Base-by-base conservation (phyloP, 2,329 filamentous ascomycete species). In the Penicillium sp. region DNA sequence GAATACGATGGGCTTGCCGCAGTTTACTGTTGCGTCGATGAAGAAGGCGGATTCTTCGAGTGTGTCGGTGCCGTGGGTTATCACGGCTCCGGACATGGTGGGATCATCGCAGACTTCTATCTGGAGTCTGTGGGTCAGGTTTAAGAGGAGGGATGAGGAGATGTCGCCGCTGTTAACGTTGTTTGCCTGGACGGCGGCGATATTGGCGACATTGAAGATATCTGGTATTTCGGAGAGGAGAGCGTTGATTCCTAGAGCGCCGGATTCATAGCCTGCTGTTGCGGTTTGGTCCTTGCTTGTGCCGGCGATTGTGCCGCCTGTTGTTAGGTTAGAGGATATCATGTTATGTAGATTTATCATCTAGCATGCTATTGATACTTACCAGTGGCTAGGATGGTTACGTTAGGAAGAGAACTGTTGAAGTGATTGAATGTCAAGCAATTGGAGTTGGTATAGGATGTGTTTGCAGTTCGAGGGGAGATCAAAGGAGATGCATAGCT, bases 51-150 rank as follows among this genome's bases (percentile, higher is more conserved):
- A 81, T 68, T 87, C 84, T 63, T 87, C 84, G 1, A 88, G 75
- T 0, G 83, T 86, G 63, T 88, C 85, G 9, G 85, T 88, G 45
- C 85, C 85, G 62, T 88, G 85, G 0, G 85, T 87, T 50, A 88
- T 73, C 28, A 57, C 55, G 9, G 55, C 55, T 19, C 55, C 50
- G 28, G 50, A 48, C 28, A 57, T 57, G 7, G 55, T 57, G 14
- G 55, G 44, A 26, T 57, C 50, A 17, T 57, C 50, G 22, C 55
- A 57, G 33, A 57, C 50, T 35, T 26, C 37, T 28, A 33, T 50
- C 28, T 53, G 50, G 17, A 67, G 53, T 16, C 51, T 58, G 38
- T 64, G 59, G 22, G 62, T 59, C 33, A 67, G 58, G 38, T 57
- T 58, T 12, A 69, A 55, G 9, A 67, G 57, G 42, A 68, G 61